phyloP scores from a whole-genome alignment of 2,329 filamentous ascomycete species.

The Nothomitra cinnamomea region DNA sequence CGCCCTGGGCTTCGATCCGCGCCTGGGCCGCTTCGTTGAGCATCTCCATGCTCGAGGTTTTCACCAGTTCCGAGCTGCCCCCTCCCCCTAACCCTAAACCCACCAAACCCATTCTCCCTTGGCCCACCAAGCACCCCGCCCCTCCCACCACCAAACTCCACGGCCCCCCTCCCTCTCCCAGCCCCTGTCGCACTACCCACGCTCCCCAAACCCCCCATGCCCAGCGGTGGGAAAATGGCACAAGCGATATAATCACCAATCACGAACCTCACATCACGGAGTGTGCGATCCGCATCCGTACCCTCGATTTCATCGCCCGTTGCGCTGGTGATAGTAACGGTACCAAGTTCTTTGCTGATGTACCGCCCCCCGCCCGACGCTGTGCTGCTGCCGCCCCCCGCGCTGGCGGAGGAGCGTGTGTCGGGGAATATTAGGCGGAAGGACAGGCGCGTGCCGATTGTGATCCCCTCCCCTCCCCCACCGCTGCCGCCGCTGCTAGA shows the following conservation, averaged over 20 bases:
- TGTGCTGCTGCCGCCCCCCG: too few species aligned
- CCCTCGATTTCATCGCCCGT: conserved; percentile 28
- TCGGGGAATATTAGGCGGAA: conserved; percentile 81
- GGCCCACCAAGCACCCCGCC: not conserved
- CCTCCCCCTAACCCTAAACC: conserved; percentile 9
- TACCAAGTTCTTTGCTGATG: conserved; percentile 66
- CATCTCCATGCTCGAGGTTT: too few species aligned
- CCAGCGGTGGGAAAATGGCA: conserved; percentile 58
- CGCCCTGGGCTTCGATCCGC: too few species aligned
- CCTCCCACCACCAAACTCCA: not conserved
- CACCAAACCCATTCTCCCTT: not conserved
- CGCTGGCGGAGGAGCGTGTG: conserved; percentile 26
- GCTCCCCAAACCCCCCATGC: conserved; percentile 40
- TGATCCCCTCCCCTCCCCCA: too few species aligned
- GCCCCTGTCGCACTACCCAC: too few species aligned
- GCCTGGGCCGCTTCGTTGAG: too few species aligned
- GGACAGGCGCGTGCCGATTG: conserved; percentile 66
- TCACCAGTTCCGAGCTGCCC: too few species aligned
- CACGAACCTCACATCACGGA: conserved; percentile 64
- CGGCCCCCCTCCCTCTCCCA: too few species aligned
- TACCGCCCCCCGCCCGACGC: conserved; percentile 45
- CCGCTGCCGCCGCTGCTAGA: too few species aligned
- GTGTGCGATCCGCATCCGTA: conserved; percentile 51
- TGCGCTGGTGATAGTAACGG: conserved; percentile 51
- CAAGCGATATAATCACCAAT: conserved; percentile 80